These are phyloP conservation scores for Chalaropsis ovoidea DNA, from an alignment of 2,329 filamentous ascomycete genomes.

Conservation along the genomic window DNA sequence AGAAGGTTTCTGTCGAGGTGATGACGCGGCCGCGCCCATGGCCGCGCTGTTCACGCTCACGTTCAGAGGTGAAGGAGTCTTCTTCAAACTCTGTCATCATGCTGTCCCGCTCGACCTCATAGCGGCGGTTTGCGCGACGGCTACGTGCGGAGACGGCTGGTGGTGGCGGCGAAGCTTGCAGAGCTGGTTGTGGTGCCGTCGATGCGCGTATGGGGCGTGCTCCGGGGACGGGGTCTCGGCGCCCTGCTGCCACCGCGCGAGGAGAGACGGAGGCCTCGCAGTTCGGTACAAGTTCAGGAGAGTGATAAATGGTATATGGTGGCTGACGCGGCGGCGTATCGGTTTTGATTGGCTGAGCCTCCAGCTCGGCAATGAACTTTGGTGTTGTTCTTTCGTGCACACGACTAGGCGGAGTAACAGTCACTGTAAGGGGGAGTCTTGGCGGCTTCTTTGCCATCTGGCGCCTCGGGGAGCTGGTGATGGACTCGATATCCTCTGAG, in stretches of 20 bases:
- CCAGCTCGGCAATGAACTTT: constrained; percentile 1
- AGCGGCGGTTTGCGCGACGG: constrained; percentile 13
- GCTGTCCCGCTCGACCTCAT: constrained; percentile 34
- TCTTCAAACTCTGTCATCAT: constrained; percentile 46
- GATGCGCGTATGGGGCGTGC: neutral
- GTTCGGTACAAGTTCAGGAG: neutral
- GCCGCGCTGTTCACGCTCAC: constrained; percentile 26
- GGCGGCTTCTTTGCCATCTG: constrained; percentile 16
- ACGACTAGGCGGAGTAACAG: neutral
- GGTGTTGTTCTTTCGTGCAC: neutral
- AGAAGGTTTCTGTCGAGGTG: constrained; percentile 46
- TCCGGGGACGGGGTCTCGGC: neutral
- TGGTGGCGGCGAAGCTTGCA: neutral
- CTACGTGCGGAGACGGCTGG: neutral
- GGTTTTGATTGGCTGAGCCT: neutral
- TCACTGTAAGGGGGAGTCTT: constrained; percentile 14
- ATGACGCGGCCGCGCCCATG: constrained; percentile 32
- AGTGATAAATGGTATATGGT: neutral
- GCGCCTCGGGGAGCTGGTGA: neutral
- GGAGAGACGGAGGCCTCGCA: neutral
- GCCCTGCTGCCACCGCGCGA: neutral
- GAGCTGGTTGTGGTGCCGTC: neutral
- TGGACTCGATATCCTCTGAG: constrained; percentile 17
- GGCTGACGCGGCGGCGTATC: neutral
- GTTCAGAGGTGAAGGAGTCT: constrained; percentile 33